These are phyloP conservation scores for Alliaria petiolata DNA, from an alignment of 345 rosid genomes.

Conservation along the genomic window DNA sequence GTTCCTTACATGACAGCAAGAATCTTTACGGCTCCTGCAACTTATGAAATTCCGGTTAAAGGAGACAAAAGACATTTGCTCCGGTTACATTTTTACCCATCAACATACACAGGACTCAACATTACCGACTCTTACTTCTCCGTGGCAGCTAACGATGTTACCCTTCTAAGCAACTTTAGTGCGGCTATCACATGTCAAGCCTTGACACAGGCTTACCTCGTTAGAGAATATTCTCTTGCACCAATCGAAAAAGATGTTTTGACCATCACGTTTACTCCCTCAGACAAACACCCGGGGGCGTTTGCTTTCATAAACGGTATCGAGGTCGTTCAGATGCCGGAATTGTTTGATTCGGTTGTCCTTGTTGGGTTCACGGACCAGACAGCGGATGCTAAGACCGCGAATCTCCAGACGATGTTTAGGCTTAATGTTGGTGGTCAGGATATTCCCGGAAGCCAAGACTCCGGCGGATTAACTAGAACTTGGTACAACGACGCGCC, in stretches of 20 bases:
- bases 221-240: constrained; percentile 61
- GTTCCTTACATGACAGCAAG: constrained; percentile 79
- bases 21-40: constrained; percentile 49
- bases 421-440: constrained; percentile 75
- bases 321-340: constrained; percentile 52
- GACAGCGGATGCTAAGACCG: constrained; percentile 25
- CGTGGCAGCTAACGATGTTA: constrained; percentile 43
- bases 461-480: constrained; percentile 51
- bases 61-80: constrained; percentile 41
- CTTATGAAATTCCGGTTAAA: constrained; percentile 47
- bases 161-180: constrained; percentile 69
- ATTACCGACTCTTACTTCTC: constrained; percentile 57
- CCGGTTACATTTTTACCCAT: constrained; percentile 66
- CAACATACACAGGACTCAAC: constrained; percentile 44
- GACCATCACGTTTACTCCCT: constrained; percentile 50
- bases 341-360: constrained; percentile 45
- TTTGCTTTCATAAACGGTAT: constrained; percentile 78
- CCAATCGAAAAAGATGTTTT: constrained; percentile 34
- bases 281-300: constrained; percentile 32
- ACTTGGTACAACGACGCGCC: constrained; percentile 75
- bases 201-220: constrained; percentile 57
- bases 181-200: constrained; percentile 69
- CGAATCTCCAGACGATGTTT: constrained; percentile 56
- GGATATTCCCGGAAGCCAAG: constrained; percentile 48
- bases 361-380: constrained; percentile 54